phyloP scores from a whole-genome alignment of 129 eudicot species.

The Heracleum sosnowskyi region DNA sequence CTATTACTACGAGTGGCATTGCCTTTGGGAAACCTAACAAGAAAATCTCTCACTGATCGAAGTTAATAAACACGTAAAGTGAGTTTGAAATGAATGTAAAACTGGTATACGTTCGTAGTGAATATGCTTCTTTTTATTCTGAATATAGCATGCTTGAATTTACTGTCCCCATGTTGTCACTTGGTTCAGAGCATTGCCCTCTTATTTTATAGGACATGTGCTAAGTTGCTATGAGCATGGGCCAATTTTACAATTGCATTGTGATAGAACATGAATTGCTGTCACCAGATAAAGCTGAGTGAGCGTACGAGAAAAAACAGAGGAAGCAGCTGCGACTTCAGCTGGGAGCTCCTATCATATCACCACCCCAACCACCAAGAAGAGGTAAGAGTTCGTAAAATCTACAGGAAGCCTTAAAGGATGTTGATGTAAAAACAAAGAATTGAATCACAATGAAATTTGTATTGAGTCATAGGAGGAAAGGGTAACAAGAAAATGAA shows the following conservation, averaged over 20 bases:
- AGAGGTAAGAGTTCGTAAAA: conserved; percentile 51
- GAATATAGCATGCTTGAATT: background rate
- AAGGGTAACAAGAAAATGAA: conserved; percentile 15
- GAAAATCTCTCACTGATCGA: background rate
- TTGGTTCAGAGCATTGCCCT: background rate
- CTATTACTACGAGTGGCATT: background rate
- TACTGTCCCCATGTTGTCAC: background rate
- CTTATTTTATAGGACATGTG: background rate
- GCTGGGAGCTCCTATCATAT: conserved; percentile 60
- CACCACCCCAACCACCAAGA: conserved; percentile 43
- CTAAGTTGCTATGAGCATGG: background rate
- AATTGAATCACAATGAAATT: conserved; percentile 40
- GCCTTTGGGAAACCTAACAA: background rate
- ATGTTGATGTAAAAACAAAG: conserved; percentile 59
- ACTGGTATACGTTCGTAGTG: background rate
- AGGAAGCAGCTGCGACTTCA: conserved; percentile 72
- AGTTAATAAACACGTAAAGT: background rate
- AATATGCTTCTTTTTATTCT: too few species aligned
- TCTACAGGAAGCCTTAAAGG: conserved; percentile 42
- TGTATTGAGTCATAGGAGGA: conserved; percentile 52
- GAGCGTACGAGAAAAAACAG: conserved; percentile 74
- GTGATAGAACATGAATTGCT: conserved; percentile 93
- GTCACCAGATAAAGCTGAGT: conserved; percentile 79
- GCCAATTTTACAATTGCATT: conserved; percentile 30
- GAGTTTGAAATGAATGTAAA: too few species aligned